Evolutionary conservation across 1,284 basidiomycete species (phyloP).

Genomic region (Ceratobasidium sp.): DNA sequence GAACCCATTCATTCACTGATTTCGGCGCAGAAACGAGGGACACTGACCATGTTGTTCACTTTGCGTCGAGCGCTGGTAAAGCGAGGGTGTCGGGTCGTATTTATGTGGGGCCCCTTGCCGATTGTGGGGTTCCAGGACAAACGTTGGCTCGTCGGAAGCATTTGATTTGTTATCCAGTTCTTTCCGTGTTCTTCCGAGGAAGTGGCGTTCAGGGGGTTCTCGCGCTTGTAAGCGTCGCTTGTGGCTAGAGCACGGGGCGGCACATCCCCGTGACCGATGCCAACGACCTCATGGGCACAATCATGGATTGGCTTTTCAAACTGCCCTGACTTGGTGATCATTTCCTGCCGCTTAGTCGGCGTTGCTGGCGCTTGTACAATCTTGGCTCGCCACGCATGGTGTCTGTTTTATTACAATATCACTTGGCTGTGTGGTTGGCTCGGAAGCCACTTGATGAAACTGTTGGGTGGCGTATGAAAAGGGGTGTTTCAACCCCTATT

Average conservation of each 20-base stretch:
- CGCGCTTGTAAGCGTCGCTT: neutral
- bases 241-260: too few relatives aligned
- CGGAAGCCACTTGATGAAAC: too few relatives aligned
- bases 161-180: neutral
- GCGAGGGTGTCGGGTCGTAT: constrained; percentile 3
- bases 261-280: neutral
- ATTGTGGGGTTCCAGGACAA: constrained; percentile 16
- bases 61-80: neutral
- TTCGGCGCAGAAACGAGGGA: neutral
- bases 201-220: neutral
- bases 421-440: too few relatives aligned
- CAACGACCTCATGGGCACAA: neutral
- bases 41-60: constrained; percentile 3
- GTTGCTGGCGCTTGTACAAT: too few relatives aligned
- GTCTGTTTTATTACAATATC: too few relatives aligned
- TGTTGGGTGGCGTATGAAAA: too few relatives aligned
- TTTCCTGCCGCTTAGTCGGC: neutral
- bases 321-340: neutral
- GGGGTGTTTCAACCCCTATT: too few relatives aligned
- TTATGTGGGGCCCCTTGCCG: constrained; percentile 21
- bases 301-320: neutral
- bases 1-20: neutral
- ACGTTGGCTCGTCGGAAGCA: constrained; percentile 18
- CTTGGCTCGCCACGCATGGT: too few relatives aligned
- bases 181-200: constrained; percentile 2